These are phyloP conservation scores for Ophiostoma triangulosporum DNA, from an alignment of 2,329 filamentous ascomycete species.

Conservation along the genomic window DNA sequence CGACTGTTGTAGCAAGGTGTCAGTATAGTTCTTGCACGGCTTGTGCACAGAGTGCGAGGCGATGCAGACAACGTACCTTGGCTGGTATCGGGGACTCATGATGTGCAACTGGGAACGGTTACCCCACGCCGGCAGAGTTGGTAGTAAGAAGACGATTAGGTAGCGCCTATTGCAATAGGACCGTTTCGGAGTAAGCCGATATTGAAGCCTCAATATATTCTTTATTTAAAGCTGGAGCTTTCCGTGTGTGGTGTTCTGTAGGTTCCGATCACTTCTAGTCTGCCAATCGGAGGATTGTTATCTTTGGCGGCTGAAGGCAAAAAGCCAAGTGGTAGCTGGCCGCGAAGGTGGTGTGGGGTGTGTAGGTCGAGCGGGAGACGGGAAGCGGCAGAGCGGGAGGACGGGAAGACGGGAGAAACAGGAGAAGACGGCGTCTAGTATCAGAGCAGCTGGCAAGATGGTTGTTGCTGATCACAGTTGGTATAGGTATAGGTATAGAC, in stretches of 20 bases:
- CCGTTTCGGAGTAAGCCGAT: neutral
- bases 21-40: neutral
- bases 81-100: neutral
- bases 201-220: no score
- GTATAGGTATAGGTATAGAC: no score
- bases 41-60: neutral
- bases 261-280: neutral
- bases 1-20: constrained; percentile 33
- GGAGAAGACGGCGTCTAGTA: neutral
- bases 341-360: constrained; percentile 8
- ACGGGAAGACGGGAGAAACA: neutral
- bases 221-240: neutral
- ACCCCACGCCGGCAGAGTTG: neutral
- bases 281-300: neutral
- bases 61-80: neutral
- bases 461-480: neutral
- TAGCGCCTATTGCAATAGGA: neutral
- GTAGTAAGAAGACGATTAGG: neutral
- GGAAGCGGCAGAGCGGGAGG: neutral
- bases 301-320: neutral
- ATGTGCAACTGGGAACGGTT: neutral
- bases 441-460: neutral
- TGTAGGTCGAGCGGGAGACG: no score
- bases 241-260: neutral
- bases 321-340: constrained; percentile 1